Percentiles rank a stretch among this genome's conserved stretches.
These are phyloP conservation scores for Volvox reticuliferus DNA, from an alignment of 139 green algal species.

Conservation along the genomic window DNA sequence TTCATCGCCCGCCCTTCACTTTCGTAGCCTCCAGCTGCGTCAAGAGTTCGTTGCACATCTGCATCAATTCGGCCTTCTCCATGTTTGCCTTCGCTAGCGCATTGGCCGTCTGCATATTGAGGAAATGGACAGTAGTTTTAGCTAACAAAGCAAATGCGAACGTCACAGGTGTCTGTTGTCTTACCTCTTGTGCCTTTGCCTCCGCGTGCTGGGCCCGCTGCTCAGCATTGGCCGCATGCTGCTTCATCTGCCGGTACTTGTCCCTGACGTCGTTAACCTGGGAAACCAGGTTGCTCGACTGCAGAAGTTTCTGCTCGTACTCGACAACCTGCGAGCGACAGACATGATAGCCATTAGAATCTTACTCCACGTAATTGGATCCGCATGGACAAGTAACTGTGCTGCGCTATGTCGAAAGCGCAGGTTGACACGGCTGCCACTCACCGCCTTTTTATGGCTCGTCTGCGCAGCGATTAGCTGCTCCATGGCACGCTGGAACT, in stretches of 20 bases:
- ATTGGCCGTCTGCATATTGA: neutral
- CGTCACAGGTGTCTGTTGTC: neutral
- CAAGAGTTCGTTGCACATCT: conserved; percentile 43
- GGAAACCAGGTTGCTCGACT: neutral
- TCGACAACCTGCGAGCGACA: neutral
- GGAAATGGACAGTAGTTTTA: neutral
- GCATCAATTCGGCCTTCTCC: conserved; percentile 34
- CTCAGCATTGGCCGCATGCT: neutral
- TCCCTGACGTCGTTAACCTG: conserved; percentile 11
- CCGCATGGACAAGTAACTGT: no score
- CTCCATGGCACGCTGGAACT: conserved; percentile 44
- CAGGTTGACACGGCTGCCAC: neutral
- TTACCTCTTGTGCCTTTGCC: conserved; percentile 18
- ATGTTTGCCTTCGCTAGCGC: neutral
- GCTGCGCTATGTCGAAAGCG: neutral
- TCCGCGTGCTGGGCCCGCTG: neutral
- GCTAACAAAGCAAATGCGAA: neutral
- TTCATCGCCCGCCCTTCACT: neutral
- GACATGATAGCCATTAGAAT: neutral
- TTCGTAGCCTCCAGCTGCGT: conserved; percentile 37
- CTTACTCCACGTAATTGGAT: neutral
- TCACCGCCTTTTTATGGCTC: conserved; percentile 37
- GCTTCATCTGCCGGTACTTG: conserved; percentile 18
- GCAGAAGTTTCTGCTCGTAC: conserved; percentile 30
- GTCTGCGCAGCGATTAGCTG: conserved; percentile 38